Base-by-base conservation (phyloP, 2,329 filamentous ascomycete genomes). In the Aulographum hederae region DNA sequence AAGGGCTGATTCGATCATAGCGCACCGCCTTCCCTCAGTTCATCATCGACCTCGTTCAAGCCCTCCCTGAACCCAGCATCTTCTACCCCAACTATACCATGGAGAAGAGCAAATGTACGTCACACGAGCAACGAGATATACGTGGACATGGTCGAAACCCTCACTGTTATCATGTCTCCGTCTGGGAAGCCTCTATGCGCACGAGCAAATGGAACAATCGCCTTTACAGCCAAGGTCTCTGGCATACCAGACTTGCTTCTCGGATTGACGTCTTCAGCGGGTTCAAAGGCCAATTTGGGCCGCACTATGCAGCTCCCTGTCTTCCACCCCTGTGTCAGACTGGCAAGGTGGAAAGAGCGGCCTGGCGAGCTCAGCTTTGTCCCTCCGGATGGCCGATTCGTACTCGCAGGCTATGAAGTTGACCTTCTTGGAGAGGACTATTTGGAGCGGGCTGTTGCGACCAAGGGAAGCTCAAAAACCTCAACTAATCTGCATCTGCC, bases 101-200 rank as follows among this genome's bases (percentile, higher is more conserved):
- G 89, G 89, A 71, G 89, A 38, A 67, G 84, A 37, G 73, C 81
- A 25, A 93, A 93, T 46, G 89, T 98, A 32, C 69, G 85, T 12
- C 89, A 98, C 52, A 95, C 86, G 3, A 92, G 80, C 34, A 98
- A 95, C 54, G 89, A 98, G 53, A 65, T 98, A 42, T 95, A 95
- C 51, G 86, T 93, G 35, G 89, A 98, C 50, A 73, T 98, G 10
- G 73, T 98, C 38, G 89, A 98, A 58, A 82, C 80, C 2, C 62
- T 98, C 0, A 71, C 74, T 1, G 81, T 94, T 26, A 93, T 78
- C 0, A 67, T 95, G 26, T 84, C 89, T 1, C 89, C 89, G 0
- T 94, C 85, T 0, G 89, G 89, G 4, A 68, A 84, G 11, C 77
- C 86, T 1, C 64, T 98, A 15, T 74, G 81, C 5, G 86, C 89